phyloP scores from a whole-genome alignment of 768 basidiomycete genomes.

The Kwoniella pini region DNA sequence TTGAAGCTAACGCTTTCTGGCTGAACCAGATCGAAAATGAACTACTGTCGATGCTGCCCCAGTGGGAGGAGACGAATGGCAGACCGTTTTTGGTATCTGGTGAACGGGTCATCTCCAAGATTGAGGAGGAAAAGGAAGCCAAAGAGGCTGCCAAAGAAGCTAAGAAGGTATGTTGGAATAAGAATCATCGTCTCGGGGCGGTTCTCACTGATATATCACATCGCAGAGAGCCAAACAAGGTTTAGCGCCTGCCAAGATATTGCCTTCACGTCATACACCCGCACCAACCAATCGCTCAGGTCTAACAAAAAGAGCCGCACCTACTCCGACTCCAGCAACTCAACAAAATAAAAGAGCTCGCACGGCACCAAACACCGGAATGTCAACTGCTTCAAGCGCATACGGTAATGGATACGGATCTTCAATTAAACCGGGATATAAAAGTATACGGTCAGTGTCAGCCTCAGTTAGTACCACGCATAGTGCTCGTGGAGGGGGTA shows the following conservation, averaged over 20 bases:
- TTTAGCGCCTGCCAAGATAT: slow-evolving; percentile 34
- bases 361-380: background rate
- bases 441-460: background rate
- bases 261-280: slow-evolving; percentile 26
- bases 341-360: slow-evolving; percentile 15
- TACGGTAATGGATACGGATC: slow-evolving; percentile 4
- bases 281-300: slow-evolving; percentile 15
- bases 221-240: slow-evolving; percentile 38
- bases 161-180: slow-evolving; percentile 57
- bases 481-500: background rate
- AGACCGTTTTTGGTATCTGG: slow-evolving; percentile 82
- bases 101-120: slow-evolving; percentile 72
- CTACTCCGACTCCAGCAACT: slow-evolving; percentile 44
- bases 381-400: background rate
- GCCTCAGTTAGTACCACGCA: slow-evolving; percentile 1
- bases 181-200: background rate
- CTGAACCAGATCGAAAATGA: slow-evolving; percentile 84
- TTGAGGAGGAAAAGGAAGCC: slow-evolving; percentile 68
- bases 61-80: slow-evolving; percentile 78
- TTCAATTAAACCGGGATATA: background rate
- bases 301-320: slow-evolving; percentile 39
- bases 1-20: too few species aligned
- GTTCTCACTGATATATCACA: background rate
- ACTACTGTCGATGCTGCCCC: slow-evolving; percentile 70
- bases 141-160: slow-evolving; percentile 77